These are phyloP conservation scores for Lichtheimia corymbifera DNA, from an alignment of 371 early-diverging fungal genomes.

Conservation along the genomic window DNA sequence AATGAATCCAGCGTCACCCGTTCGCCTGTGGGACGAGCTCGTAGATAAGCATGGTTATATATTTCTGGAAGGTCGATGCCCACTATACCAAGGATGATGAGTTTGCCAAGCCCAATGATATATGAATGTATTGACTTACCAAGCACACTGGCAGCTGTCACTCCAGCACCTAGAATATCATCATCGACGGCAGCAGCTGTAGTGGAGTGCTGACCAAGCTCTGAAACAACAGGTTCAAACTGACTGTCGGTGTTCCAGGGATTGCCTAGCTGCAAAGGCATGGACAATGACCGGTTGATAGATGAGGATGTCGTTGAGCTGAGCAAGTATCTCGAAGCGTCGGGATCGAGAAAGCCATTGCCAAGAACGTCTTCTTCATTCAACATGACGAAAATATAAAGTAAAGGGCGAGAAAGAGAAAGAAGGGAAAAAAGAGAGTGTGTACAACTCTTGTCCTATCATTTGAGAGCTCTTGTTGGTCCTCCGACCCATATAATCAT, in stretches of 20 bases:
- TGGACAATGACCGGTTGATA: conserved; percentile 20
- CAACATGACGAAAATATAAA: conserved; percentile 12
- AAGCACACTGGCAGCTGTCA: conserved; percentile 31
- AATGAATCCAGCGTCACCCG: conserved; percentile 48
- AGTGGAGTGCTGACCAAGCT: conserved; percentile 13
- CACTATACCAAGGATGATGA: conserved; percentile 18
- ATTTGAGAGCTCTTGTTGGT: no score
- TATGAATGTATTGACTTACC: conserved; percentile 9
- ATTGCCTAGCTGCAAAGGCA: conserved; percentile 15
- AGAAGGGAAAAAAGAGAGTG: no score
- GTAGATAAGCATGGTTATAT: conserved; percentile 48
- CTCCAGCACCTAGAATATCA: conserved; percentile 19
- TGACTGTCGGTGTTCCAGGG: conserved; percentile 22
- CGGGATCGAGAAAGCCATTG: conserved; percentile 20
- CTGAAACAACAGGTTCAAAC: conserved; percentile 16
- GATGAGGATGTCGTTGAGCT: conserved; percentile 13
- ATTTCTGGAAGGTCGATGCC: conserved; percentile 48
- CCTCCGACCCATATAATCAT: no score
- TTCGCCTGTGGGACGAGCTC: conserved; percentile 45
- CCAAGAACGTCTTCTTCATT: conserved; percentile 25
- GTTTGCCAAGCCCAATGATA: neutral
- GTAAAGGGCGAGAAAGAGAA: conserved; percentile 6
- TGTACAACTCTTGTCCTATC: no score
- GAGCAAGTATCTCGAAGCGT: conserved; percentile 17
- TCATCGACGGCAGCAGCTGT: conserved; percentile 19